Evolutionary conservation across 1,284 basidiomycete genomes (phyloP), one percentile per base, ranked within the genome.

Genomic region (Testicularia cyperi): DNA sequence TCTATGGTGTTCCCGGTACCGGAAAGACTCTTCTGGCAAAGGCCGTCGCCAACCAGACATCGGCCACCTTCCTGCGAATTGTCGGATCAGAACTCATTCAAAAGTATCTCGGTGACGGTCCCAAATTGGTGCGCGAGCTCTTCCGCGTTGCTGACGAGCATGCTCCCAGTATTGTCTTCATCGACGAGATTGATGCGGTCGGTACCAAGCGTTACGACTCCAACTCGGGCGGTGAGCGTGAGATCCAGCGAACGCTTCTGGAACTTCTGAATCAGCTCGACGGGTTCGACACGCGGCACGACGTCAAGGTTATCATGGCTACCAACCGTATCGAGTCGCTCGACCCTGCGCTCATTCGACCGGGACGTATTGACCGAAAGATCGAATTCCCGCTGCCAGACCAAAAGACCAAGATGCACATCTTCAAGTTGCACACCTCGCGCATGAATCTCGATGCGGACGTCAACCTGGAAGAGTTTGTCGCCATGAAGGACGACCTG

Each of bases 321-420:
- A 90, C 88, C 27, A 94, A 94, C 80, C 85, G 84, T 79, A 97
- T 98, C 65, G 92, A 96, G 77, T 86, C 88, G 3, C 83, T 98
- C 32, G 94, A 98, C 78, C 94, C 94, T 34, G 94, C 94, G 15
- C 84, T 98, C 44, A 95, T 97, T 72, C 88, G 95, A 53, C 94
- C 95, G 3, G 95, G 95, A n/a, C 91, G 95, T 74, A 97, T 99
- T 66, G 95, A 99, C 75, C 84, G 95, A 46, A 98, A 99, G 82
- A 98, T 99, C 49, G 75, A 79, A 71, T 79, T 74, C 56, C 74
- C 77, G 22, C 51, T 65, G 28, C 58, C 58, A 7, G 74, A 76
- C 46, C 63, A 68, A 21, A 76, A 76, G 69, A 76, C 72, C 38
- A 76, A 76, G 70, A 76, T 76, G 74, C 92, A 96, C 78, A 99